phyloP scores from a whole-genome alignment of 1,139 yeast genomes.

The Hansenula anomala region DNA sequence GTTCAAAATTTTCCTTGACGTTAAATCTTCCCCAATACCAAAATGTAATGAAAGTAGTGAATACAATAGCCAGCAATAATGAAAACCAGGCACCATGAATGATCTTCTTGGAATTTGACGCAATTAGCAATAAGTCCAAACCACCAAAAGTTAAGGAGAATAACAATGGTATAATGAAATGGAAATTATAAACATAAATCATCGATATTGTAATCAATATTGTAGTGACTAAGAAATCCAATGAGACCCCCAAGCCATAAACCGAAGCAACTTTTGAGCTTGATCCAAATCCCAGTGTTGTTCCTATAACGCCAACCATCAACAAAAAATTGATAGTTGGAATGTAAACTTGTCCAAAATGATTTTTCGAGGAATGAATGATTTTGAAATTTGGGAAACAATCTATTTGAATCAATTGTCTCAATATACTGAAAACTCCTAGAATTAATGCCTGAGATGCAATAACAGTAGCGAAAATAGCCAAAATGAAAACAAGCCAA shows the following conservation, averaged over 20 bases:
- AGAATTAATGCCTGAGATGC: constrained; percentile 1
- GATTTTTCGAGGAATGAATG: constrained; percentile 1
- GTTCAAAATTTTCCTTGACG: not conserved
- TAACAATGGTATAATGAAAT: not conserved
- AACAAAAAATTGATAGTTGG: constrained; percentile 1
- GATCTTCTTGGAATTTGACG: not conserved
- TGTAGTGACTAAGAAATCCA: not conserved
- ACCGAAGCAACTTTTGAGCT: not conserved
- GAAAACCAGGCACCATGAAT: constrained; percentile 1
- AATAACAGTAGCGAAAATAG: not conserved
- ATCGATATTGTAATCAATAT: not conserved
- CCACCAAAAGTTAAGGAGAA: not conserved
- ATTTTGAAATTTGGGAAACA: constrained; percentile 2
- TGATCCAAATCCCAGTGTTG: not conserved
- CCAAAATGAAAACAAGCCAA: not conserved
- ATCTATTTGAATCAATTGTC: constrained; percentile 1
- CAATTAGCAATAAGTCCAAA: not conserved
- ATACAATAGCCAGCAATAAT: not conserved
- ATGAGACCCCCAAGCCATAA: not conserved
- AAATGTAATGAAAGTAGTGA: not conserved
- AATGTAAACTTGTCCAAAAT: constrained; percentile 1
- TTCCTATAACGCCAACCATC: not conserved
- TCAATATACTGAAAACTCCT: not conserved
- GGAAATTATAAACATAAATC: not conserved
- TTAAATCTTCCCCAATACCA: constrained; percentile 1